Conservation (phyloP, 345 rosid species). For the Streptanthus diversifolius region DNA sequence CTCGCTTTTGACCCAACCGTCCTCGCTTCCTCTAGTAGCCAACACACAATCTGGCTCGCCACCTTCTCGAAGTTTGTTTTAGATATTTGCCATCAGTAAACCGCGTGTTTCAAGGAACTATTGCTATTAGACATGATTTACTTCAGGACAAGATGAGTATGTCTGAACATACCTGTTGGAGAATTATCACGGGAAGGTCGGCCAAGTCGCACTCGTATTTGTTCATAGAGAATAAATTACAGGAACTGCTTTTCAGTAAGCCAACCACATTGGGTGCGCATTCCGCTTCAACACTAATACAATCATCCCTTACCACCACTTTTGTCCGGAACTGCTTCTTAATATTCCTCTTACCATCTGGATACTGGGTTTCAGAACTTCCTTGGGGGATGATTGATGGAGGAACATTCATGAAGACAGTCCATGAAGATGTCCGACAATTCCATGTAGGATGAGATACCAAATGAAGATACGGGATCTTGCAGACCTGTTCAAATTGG, state of each 20-base stretch:
- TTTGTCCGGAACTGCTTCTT: constrained; percentile 83
- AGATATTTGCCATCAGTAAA: neutral
- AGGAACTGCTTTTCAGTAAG: constrained; percentile 60
- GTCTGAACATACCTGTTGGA: constrained; percentile 68
- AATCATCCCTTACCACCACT: constrained; percentile 69
- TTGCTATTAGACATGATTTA: neutral
- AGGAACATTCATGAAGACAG: constrained; percentile 73
- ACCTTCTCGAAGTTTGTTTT: constrained; percentile 38
- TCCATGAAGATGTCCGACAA: constrained; percentile 92
- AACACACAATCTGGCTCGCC: constrained; percentile 89
- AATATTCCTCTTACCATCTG: constrained; percentile 44
- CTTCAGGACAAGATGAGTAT: neutral
- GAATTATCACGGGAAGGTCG: constrained; percentile 71
- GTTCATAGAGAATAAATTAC: constrained; percentile 58
- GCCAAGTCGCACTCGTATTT: constrained; percentile 75
- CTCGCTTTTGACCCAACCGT: constrained; percentile 73
- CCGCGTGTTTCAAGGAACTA: neutral
- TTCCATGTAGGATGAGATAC: constrained; percentile 93
- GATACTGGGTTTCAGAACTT: constrained; percentile 35
- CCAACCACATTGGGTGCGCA: constrained; percentile 86
- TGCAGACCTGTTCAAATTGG: constrained; percentile 49
- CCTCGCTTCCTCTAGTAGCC: constrained; percentile 91
- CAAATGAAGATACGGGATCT: constrained; percentile 81
- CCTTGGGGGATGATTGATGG: constrained; percentile 57
- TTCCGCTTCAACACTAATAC: constrained; percentile 77